A percentile compares a stretch with the other conserved stretches of the same genome.
Conservation (phyloP, 169 alveolate genomes). For the Besnoitia besnoiti region DNA sequence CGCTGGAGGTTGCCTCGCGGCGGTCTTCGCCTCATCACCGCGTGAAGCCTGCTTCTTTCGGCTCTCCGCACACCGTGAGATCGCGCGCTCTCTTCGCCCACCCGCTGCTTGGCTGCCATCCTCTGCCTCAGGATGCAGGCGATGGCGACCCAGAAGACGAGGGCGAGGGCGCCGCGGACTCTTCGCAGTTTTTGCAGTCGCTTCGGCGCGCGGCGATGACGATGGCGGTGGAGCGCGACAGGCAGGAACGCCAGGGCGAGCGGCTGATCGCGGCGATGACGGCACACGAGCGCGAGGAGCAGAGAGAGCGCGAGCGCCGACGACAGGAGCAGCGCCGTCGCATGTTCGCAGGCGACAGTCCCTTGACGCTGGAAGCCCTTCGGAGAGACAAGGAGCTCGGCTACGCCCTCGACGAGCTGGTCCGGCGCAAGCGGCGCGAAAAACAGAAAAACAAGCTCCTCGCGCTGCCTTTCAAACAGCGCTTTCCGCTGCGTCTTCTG, state of each 20-base stretch:
- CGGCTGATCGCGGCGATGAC: not conserved
- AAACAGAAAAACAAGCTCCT: not conserved
- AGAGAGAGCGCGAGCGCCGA: not conserved
- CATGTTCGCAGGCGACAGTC: not conserved
- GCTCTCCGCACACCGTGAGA: not conserved
- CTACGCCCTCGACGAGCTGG: constrained; percentile 1
- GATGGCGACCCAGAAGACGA: not conserved
- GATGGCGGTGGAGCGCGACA: not conserved
- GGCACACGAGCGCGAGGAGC: constrained; percentile 10
- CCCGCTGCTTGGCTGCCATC: not conserved
- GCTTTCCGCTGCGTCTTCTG: not conserved
- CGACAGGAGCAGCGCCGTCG: not conserved
- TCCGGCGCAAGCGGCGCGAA: not conserved
- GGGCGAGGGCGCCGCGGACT: not conserved
- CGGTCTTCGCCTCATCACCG: too few relatives aligned
- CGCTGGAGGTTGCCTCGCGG: too few relatives aligned
- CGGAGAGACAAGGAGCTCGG: not conserved
- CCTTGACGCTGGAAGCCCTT: not conserved
- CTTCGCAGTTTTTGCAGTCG: not conserved
- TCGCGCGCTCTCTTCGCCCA: not conserved
- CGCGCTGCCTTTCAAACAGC: not conserved
- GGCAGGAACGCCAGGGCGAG: not conserved
- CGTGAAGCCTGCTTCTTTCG: too few relatives aligned
- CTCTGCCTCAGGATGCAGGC: not conserved
- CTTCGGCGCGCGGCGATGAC: not conserved